phyloP scores from a whole-genome alignment of 2,329 filamentous ascomycete species.

The Furcasterigmium sp. region DNA sequence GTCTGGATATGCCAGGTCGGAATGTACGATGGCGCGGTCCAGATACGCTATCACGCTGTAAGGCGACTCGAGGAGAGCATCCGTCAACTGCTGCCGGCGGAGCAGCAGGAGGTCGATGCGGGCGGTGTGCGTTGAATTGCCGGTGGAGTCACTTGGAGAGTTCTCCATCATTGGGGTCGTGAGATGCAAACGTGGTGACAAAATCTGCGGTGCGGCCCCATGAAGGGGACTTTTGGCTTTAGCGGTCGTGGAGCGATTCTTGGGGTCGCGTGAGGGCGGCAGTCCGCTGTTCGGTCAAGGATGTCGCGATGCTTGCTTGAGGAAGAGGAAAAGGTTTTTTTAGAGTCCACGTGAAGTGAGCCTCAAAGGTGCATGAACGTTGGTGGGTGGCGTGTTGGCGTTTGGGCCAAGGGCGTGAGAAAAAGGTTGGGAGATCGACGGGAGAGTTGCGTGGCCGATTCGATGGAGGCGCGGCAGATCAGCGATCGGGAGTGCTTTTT shows the following conservation, averaged over 20 bases:
- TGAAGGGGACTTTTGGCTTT: no score
- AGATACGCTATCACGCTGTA: conserved; percentile 63
- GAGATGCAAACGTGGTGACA: no score
- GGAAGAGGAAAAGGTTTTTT: no score
- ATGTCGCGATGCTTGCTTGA: no score
- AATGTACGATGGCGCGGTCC: conserved; percentile 66
- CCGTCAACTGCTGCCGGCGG: conserved; percentile 52
- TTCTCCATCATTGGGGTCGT: conserved; percentile 4
- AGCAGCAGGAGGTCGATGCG: conserved; percentile 39
- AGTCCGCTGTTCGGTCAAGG: no score
- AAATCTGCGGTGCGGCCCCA: no score
- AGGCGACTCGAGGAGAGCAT: conserved; percentile 43
- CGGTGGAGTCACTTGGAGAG: conserved; percentile 7
- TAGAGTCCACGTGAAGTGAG: no score
- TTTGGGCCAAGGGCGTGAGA: no score
- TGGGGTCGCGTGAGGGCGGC: no score
- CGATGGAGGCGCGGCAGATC: neutral
- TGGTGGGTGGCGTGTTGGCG: no score
- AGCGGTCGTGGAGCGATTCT: no score
- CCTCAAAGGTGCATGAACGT: no score
- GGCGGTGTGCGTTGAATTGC: conserved; percentile 2
- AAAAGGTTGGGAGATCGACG: neutral
- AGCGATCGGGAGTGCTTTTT: neutral
- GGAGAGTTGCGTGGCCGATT: neutral
- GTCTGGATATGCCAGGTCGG: conserved; percentile 78